Evolutionary conservation across 177 flowering plant species (phyloP).

Genomic region (Vitis hybrid): DNA sequence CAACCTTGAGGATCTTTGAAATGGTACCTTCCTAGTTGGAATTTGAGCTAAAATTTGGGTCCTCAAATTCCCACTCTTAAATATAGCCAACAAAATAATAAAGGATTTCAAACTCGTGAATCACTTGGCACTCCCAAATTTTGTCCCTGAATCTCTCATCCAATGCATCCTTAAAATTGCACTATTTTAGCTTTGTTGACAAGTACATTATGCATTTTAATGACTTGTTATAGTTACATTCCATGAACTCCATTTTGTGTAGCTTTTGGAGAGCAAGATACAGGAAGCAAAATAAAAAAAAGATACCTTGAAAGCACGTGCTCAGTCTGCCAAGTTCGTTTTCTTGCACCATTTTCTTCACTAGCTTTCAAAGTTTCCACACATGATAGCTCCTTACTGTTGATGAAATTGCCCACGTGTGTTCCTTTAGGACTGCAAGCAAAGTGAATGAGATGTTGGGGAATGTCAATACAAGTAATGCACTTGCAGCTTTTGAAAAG

Average conservation of each 20-base stretch:
- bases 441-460: slow-evolving; percentile 95
- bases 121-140: too few species aligned
- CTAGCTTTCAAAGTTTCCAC: background rate
- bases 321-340: slow-evolving; percentile 91
- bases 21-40: too few species aligned
- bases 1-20: too few species aligned
- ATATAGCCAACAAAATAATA: too few species aligned
- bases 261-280: slow-evolving; percentile 98
- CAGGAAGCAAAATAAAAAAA: slow-evolving; percentile 96
- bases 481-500: slow-evolving; percentile 94
- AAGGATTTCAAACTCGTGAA: too few species aligned
- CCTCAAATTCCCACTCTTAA: too few species aligned
- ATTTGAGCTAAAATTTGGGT: too few species aligned
- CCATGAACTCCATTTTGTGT: slow-evolving; percentile 18
- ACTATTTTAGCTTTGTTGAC: background rate
- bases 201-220: background rate
- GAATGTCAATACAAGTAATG: slow-evolving; percentile 89
- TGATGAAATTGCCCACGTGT: slow-evolving; percentile 15
- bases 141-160: too few species aligned
- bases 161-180: background rate
- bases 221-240: slow-evolving; percentile 12
- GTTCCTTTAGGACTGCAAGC: slow-evolving; percentile 72
- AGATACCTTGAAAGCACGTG: slow-evolving; percentile 97
- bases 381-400: background rate
- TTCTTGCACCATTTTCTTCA: background rate